Evolutionary conservation across 1,284 basidiomycete species (phyloP).

Genomic region (Cutaneotrichosporon arboriforme): DNA sequence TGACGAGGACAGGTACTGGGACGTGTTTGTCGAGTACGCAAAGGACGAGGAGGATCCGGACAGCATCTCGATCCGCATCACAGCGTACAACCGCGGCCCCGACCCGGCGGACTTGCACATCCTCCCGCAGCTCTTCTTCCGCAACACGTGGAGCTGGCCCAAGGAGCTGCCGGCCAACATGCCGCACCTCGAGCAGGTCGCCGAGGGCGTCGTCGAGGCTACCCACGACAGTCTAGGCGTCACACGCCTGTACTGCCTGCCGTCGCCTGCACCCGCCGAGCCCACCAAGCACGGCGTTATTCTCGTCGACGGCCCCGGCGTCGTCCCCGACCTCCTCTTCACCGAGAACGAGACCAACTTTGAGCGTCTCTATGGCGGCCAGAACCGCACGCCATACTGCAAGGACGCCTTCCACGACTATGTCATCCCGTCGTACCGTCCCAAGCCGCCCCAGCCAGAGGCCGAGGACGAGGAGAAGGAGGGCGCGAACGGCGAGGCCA

Average conservation of each 20-base stretch:
- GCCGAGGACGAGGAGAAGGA: slow-evolving; percentile 28
- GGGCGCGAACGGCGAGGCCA: slow-evolving; percentile 22
- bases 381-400: slow-evolving; percentile 74
- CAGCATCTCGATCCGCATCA: slow-evolving; percentile 86
- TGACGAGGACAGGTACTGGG: slow-evolving; percentile 94
- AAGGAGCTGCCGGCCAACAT: slow-evolving; percentile 68
- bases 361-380: slow-evolving; percentile 78
- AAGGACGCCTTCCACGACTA: slow-evolving; percentile 99
- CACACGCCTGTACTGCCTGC: slow-evolving; percentile 80
- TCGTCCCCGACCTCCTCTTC: slow-evolving; percentile 79
- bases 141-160: slow-evolving; percentile 97
- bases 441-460: slow-evolving; percentile 43
- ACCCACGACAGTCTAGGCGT: slow-evolving; percentile 68
- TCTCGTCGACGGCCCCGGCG: slow-evolving; percentile 58
- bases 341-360: slow-evolving; percentile 98
- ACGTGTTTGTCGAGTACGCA: slow-evolving; percentile 77
- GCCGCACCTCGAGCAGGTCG: slow-evolving; percentile 59
- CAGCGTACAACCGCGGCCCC: slow-evolving; percentile 92
- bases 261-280: slow-evolving; percentile 82
- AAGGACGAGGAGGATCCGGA: slow-evolving; percentile 92
- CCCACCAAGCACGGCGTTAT: slow-evolving; percentile 58
- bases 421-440: slow-evolving; percentile 78
- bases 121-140: slow-evolving; percentile 92
- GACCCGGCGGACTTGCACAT: slow-evolving; percentile 93
- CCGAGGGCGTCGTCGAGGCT: slow-evolving; percentile 60